Evolutionary conservation across 352 stramenopile species (phyloP), one percentile per base, ranked within the genome.

Genomic region (Thraustochytrium sp.): DNA sequence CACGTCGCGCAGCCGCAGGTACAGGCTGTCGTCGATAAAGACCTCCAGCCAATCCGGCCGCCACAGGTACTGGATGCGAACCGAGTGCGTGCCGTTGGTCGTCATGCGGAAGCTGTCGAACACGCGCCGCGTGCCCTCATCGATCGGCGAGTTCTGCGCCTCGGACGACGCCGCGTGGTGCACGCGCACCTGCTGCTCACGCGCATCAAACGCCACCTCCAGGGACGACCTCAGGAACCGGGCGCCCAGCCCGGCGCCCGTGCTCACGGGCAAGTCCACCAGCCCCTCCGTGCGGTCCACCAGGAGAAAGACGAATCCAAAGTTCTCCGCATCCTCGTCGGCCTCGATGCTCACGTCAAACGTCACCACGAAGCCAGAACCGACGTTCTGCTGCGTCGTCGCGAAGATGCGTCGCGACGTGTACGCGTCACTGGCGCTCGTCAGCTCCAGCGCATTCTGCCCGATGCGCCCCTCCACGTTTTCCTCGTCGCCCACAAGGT

Each of bases 1-100:
- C 16, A 59, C 37, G 34, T 21, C 53, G 3, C 26, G 4, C 4
- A 85, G 11, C 9, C 76, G 44, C 56, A 84, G 49, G 46, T 84
- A 84, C 13, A 84, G 63, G 13, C 62, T 83, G 34, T 73, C 65
- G 42, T 84, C 76, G 36, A 84, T 84, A 9, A 42, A 83, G n/a
- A 84, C 76, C 49, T 84, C 59, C 44, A 84, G 23, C 61, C 61
- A 84, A 26, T 56, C 65, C 18, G 76, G 62, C 18, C 36, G 51
- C 46, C 36, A 75, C 9, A 84, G 65, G 40, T 84, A 84, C 61
- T 83, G 31, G 23, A 84, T 76, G 61, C 65, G 61, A 31, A 84
- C 76, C 8, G 16, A 5, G 42, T 82, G 74, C 29, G 31, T 73
- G 5, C 49, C 36, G 29, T 49, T 68, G 21, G 26, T 46, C n/a